phyloP scores from a whole-genome alignment of 2,329 filamentous ascomycete species.

The Alternaria atra region DNA sequence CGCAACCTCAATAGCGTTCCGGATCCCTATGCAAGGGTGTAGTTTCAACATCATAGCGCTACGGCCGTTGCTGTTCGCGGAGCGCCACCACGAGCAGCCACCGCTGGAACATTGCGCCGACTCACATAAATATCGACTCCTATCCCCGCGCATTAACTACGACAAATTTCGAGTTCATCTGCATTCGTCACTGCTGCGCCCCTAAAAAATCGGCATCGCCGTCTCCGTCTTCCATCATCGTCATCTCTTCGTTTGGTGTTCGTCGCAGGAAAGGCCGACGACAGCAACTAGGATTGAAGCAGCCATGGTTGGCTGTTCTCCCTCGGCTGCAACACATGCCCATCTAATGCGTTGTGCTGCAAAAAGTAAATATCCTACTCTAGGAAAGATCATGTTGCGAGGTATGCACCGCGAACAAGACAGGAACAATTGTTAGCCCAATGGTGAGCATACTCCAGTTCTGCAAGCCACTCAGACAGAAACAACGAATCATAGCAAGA shows the following conservation, averaged over 20 bases:
- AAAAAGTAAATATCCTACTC: too few species aligned
- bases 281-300: neutral
- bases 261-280: neutral
- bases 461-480: neutral
- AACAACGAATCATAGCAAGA: neutral
- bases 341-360: too few species aligned
- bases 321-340: too few species aligned
- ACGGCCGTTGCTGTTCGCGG: conserved; percentile 1
- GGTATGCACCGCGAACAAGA: neutral
- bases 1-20: neutral
- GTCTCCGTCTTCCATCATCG: neutral
- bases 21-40: neutral
- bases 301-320: neutral
- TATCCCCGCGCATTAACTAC: neutral
- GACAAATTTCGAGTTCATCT: too few species aligned
- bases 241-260: neutral
- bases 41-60: neutral
- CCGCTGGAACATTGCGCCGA: conserved; percentile 1
- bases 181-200: too few species aligned
- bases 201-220: neutral
- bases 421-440: too few species aligned
- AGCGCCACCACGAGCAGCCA: neutral
- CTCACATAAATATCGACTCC: neutral
- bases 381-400: too few species aligned
- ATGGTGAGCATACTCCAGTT: too few species aligned